Percentiles rank a stretch among this genome's conserved stretches.
These are phyloP conservation scores for Lasiosphaeria ovina DNA, from an alignment of 495 filamentous ascomycete species.

Conservation along the genomic window DNA sequence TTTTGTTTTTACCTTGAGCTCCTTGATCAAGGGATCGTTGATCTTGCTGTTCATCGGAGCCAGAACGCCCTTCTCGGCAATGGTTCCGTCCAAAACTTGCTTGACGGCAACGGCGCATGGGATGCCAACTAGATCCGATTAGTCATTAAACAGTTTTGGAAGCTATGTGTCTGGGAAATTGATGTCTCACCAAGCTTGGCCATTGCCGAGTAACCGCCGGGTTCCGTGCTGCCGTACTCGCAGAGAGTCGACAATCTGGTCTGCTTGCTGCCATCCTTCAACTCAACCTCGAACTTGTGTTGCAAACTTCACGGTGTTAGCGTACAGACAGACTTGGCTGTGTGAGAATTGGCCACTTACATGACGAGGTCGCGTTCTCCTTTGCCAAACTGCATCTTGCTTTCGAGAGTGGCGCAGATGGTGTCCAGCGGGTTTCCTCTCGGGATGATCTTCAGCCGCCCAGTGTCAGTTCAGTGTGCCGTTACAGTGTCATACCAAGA, in stretches of 20 bases:
- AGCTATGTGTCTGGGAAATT: too few relatives aligned
- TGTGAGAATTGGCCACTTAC: slow-evolving; percentile 15
- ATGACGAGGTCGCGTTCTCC: slow-evolving; percentile 81
- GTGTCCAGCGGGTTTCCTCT: slow-evolving; percentile 82
- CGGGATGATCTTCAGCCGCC: slow-evolving; percentile 54
- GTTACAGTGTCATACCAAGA: too few relatives aligned
- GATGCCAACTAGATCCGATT: slow-evolving; percentile 26
- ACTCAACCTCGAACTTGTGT: slow-evolving; percentile 90
- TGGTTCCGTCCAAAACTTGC: slow-evolving; percentile 79
- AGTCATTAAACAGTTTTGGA: too few relatives aligned
- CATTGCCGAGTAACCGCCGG: slow-evolving; percentile 84
- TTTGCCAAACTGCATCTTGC: slow-evolving; percentile 86
- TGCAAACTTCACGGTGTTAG: slow-evolving; percentile 45
- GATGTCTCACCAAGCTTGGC: slow-evolving; percentile 50
- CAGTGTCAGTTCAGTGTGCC: too few relatives aligned
- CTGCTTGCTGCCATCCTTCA: slow-evolving; percentile 67
- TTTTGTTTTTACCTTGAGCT: slow-evolving; percentile 24
- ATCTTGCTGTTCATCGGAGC: slow-evolving; percentile 78
- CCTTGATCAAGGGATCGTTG: slow-evolving; percentile 67
- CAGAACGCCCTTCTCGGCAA: slow-evolving; percentile 73
- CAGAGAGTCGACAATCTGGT: slow-evolving; percentile 75
- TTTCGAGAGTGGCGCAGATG: slow-evolving; percentile 83
- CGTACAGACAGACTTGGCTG: not conserved
- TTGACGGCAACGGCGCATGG: slow-evolving; percentile 59
- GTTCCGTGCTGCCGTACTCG: slow-evolving; percentile 71